Conservation (phyloP, 306 rosid genomes). For the Dryas drummondii region DNA sequence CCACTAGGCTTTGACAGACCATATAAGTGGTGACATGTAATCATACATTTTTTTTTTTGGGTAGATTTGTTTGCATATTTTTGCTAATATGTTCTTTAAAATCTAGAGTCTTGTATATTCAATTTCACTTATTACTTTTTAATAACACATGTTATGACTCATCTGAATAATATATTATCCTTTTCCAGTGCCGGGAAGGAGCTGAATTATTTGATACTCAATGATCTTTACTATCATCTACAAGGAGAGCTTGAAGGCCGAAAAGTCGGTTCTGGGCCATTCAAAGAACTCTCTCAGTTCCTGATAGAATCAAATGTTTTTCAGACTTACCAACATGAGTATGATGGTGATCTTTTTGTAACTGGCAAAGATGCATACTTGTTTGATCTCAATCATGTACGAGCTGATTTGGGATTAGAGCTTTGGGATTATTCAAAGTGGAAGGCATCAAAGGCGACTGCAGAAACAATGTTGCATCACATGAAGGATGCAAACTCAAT, state of each 20-base stretch:
- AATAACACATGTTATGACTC: not conserved
- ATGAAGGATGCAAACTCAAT: constrained; percentile 67
- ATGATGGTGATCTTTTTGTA: constrained; percentile 47
- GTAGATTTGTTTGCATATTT: not conserved
- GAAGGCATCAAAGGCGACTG: constrained; percentile 66
- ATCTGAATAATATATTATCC: not conserved
- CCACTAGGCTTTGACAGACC: not conserved
- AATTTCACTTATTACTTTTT: not conserved
- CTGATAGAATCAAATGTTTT: constrained; percentile 58
- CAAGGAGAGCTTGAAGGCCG: constrained; percentile 98
- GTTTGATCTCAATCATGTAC: constrained; percentile 61
- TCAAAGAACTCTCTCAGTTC: constrained; percentile 70
- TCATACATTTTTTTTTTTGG: not conserved
- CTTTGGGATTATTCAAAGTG: constrained; percentile 79
- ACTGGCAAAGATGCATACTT: constrained; percentile 48
- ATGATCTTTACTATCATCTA: constrained; percentile 85
- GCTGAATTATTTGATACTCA: constrained; percentile 64
- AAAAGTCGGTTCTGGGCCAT: constrained; percentile 68
- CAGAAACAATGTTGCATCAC: constrained; percentile 64
- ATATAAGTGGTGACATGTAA: not conserved
- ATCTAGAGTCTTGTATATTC: not conserved
- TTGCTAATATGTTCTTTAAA: too few relatives aligned
- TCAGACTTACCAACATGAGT: constrained; percentile 49
- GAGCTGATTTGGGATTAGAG: constrained; percentile 71
- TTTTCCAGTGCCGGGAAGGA: constrained; percentile 76